phyloP scores from a whole-genome alignment of 192 early-diverging fungal species.

The Backusella circina region DNA sequence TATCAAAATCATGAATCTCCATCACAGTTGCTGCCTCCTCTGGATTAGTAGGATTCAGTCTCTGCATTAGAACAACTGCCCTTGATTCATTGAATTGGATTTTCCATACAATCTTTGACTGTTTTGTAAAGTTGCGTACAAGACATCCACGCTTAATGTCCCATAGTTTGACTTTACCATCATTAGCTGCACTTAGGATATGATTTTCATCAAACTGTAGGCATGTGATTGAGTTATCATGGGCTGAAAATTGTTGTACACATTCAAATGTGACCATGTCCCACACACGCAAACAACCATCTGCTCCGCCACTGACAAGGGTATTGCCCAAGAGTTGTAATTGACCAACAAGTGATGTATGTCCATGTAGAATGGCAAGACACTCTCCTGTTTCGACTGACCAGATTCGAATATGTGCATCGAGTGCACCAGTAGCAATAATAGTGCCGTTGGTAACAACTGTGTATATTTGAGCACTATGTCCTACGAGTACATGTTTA shows the following conservation, averaged over 20 bases:
- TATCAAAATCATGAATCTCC: slow-evolving; percentile 42
- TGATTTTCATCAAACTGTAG: slow-evolving; percentile 91
- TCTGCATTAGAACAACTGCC: slow-evolving; percentile 51
- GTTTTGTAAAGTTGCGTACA: slow-evolving; percentile 74
- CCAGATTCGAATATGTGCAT: slow-evolving; percentile 92
- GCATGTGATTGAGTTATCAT: slow-evolving; percentile 90
- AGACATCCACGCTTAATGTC: slow-evolving; percentile 83
- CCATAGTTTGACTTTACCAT: slow-evolving; percentile 94
- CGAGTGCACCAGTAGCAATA: slow-evolving; percentile 89
- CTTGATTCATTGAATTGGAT: slow-evolving; percentile 51
- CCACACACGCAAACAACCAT: slow-evolving; percentile 93
- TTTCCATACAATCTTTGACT: slow-evolving; percentile 86
- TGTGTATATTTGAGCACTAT: slow-evolving; percentile 90
- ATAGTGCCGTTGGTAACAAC: slow-evolving; percentile 83
- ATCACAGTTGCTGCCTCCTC: slow-evolving; percentile 31
- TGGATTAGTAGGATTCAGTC: slow-evolving; percentile 8
- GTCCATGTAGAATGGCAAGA: slow-evolving; percentile 82
- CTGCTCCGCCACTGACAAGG: slow-evolving; percentile 90
- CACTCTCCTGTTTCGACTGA: slow-evolving; percentile 72
- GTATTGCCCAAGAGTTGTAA: slow-evolving; percentile 46
- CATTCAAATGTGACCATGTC: slow-evolving; percentile 57
- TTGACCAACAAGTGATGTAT: slow-evolving; percentile 91
- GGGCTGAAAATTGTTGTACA: slow-evolving; percentile 63
- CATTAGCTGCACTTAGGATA: slow-evolving; percentile 86
- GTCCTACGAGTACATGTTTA: slow-evolving; percentile 75